Evolutionary conservation across 306 rosid species (phyloP).

Genomic region (Coriaria nepalensis): DNA sequence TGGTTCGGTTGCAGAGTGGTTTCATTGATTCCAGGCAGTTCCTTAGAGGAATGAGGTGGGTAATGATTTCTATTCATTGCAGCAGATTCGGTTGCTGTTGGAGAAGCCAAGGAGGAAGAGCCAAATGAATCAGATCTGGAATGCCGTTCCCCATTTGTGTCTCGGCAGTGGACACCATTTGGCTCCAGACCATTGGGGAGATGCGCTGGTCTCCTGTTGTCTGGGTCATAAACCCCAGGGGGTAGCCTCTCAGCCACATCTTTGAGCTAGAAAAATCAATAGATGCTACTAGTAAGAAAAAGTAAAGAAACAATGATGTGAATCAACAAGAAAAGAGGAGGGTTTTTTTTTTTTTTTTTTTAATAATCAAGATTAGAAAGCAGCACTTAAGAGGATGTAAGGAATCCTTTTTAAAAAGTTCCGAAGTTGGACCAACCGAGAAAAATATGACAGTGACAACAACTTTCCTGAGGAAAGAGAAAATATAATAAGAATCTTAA

Average conservation of each 20-base stretch:
- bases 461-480: not conserved
- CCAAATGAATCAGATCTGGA: constrained; percentile 52
- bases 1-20: constrained; percentile 27
- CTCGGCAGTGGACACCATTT: constrained; percentile 47
- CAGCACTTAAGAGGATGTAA: not conserved
- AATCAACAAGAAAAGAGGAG: not conserved
- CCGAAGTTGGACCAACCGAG: no score
- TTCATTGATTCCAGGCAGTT: constrained; percentile 33
- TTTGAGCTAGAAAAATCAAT: constrained; percentile 49
- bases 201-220: constrained; percentile 36
- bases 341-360: constrained; percentile 1
- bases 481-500: constrained; percentile 18
- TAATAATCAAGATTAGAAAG: no score
- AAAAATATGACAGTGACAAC: no score
- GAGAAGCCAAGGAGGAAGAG: constrained; percentile 44
- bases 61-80: constrained; percentile 26
- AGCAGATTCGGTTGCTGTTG: constrained; percentile 41
- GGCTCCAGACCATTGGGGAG: constrained; percentile 51
- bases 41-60: constrained; percentile 20
- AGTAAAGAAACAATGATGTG: not conserved
- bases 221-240: constrained; percentile 46
- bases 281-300: constrained; percentile 21
- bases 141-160: constrained; percentile 40
- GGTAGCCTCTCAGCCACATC: constrained; percentile 91
- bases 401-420: no score